phyloP scores from a whole-genome alignment of 2,329 filamentous ascomycete species.

The Juglanconis sp. region DNA sequence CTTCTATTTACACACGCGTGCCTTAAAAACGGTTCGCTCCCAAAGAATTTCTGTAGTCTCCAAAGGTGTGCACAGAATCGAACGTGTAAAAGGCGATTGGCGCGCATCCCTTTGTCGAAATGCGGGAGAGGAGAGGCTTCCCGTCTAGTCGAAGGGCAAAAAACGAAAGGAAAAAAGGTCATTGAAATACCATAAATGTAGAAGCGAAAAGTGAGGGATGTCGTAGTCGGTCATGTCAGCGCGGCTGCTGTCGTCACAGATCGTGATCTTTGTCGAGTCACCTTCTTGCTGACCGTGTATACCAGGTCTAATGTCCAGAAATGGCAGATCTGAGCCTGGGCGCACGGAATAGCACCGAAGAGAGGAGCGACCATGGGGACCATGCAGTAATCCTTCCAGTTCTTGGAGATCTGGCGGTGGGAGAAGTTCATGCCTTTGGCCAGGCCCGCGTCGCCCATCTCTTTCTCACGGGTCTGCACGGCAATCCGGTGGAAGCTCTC shows the following conservation, averaged over 20 bases:
- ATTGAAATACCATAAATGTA: slow-evolving; percentile 13
- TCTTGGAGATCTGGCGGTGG: slow-evolving; percentile 51
- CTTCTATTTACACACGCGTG: slow-evolving; percentile 43
- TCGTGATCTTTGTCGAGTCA: slow-evolving; percentile 49
- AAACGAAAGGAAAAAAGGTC: slow-evolving; percentile 1
- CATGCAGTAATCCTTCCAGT: slow-evolving; percentile 60
- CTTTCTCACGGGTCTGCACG: slow-evolving; percentile 57
- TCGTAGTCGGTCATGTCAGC: slow-evolving; percentile 19
- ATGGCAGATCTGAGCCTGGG: slow-evolving; percentile 66
- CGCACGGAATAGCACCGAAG: slow-evolving; percentile 64
- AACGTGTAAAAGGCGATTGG: slow-evolving; percentile 12
- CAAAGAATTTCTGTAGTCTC: slow-evolving; percentile 17
- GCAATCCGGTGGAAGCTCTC: slow-evolving; percentile 64
- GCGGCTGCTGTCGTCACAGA: slow-evolving; percentile 31
- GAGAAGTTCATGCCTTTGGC: slow-evolving; percentile 65
- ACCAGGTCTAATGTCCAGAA: slow-evolving; percentile 68
- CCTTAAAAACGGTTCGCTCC: slow-evolving; percentile 29
- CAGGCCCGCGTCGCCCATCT: slow-evolving; percentile 65
- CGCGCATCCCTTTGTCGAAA: slow-evolving; percentile 11
- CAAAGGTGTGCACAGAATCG: slow-evolving; percentile 21
- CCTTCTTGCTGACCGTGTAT: slow-evolving; percentile 71
- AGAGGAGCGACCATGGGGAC: slow-evolving; percentile 66
- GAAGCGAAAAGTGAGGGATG: slow-evolving; percentile 11
- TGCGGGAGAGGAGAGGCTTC: slow-evolving; percentile 8
- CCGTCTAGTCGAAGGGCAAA: slow-evolving; percentile 14